A percentile compares a stretch with the other conserved stretches of the same genome.
Conservation (phyloP, 768 basidiomycete genomes). For the Pluteus cervinus region DNA sequence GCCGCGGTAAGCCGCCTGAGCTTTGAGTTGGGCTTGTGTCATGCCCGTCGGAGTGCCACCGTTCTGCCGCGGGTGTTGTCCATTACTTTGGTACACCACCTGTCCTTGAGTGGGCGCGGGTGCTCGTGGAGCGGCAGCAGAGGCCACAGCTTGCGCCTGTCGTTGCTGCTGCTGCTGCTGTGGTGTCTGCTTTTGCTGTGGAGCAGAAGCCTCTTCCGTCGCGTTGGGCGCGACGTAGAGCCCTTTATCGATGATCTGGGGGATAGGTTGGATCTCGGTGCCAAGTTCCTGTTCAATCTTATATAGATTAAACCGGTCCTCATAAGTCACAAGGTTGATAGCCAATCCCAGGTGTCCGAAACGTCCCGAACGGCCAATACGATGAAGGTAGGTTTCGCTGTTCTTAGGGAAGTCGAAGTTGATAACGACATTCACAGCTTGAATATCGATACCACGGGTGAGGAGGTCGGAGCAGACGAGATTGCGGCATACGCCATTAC, state of each 20-base stretch:
- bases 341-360: constrained; percentile 97
- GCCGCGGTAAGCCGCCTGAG: constrained; percentile 29
- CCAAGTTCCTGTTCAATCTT: constrained; percentile 98
- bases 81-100: constrained; percentile 31
- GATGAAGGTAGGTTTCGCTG: constrained; percentile 97
- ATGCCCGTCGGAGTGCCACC: constrained; percentile 8
- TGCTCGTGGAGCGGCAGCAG: constrained; percentile 6
- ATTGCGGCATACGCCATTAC: constrained; percentile 96
- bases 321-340: constrained; percentile 96
- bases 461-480: constrained; percentile 97
- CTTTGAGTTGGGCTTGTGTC: constrained; percentile 16
- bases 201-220: constrained; percentile 33
- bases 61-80: constrained; percentile 18
- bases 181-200: constrained; percentile 26
- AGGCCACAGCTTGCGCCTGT: constrained; percentile 11
- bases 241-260: constrained; percentile 82
- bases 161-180: constrained; percentile 21
- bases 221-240: constrained; percentile 85
- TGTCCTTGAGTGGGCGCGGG: constrained; percentile 17
- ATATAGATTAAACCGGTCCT: constrained; percentile 96
- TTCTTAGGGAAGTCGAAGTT: constrained; percentile 99
- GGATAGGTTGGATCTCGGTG: constrained; percentile 96
- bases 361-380: constrained; percentile 95
- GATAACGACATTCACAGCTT: constrained; percentile 99
- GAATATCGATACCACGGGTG: constrained; percentile 98